Base-by-base conservation (phyloP, 768 basidiomycete species). In the Collybiopsis confluens region DNA sequence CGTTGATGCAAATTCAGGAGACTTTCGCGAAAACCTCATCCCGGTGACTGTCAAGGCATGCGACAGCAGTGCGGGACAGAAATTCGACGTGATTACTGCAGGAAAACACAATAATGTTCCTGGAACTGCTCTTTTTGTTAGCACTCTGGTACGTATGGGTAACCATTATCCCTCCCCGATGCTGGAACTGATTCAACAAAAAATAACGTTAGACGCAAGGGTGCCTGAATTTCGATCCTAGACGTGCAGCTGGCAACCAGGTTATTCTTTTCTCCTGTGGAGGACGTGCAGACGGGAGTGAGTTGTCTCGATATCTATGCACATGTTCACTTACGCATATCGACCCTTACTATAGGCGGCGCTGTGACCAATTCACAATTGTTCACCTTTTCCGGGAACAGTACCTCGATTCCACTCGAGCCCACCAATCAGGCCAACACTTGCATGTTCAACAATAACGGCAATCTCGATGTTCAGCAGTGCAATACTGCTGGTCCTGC, bases 191-290 rank as follows among this genome's bases (percentile, higher is more conserved):
- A 23, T 33, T 42, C 2, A 52, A n/a, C n/a, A n/a, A n/a, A n/a
- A n/a, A n/a, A n/a, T n/a, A n/a, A n/a, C n/a, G n/a, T n/a, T n/a
- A 62, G 61, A 64, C 38, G 33, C 54, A 62, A 45, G 63, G 61
- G n/a, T 64, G 62, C 56, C 47, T 64, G 11, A 64, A 64, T 56
- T 62, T 64, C 30, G 62, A 64, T 50, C 53, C 56, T 11, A 55
- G 62, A 20, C 55, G 62, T 18, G 57, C 57, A 10, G 45, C 52
- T 26, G 62, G 62, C 11, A 54, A 64, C 54, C 61, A 61, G 45
- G 61, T 64, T 35, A 26, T 64, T 26, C 57, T 64, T 23, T 64
- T 64, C 59, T 62, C 62, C 8, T 64, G 62, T 48, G 62, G 62
- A 49, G 62, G 62, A 16, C 61, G 61, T 23, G 61, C 61, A 23